phyloP scores from a whole-genome alignment of 176 grass and related monocot species.

The Thinopyrum elongatum region DNA sequence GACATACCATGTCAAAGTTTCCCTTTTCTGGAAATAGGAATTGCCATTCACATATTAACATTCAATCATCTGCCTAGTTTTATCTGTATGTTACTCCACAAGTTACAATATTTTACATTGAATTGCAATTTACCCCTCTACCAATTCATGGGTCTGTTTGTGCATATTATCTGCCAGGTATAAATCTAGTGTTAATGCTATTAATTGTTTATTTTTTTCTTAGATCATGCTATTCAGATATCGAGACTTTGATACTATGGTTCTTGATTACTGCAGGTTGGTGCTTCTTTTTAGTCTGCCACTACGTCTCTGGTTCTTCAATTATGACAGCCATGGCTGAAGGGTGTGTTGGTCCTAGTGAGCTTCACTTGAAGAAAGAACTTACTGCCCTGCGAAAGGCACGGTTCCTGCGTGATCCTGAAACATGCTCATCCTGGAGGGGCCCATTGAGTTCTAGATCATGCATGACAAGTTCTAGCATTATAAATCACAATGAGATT shows the following conservation, averaged over 20 bases:
- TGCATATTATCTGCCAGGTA: slow-evolving; percentile 5
- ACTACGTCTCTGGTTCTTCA: slow-evolving; percentile 10
- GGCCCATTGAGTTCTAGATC: slow-evolving; percentile 78
- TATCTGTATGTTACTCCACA: neutral
- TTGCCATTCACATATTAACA: slow-evolving; percentile 4
- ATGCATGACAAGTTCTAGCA: slow-evolving; percentile 45
- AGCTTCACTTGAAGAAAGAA: slow-evolving; percentile 96
- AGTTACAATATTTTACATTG: neutral
- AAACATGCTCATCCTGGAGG: slow-evolving; percentile 88
- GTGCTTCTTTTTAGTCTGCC: slow-evolving; percentile 26
- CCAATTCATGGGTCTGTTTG: slow-evolving; percentile 6
- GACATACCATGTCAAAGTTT: neutral
- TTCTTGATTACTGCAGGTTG: slow-evolving; percentile 29
- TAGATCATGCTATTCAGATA: neutral
- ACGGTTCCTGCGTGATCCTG: slow-evolving; percentile 80
- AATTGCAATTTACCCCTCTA: neutral
- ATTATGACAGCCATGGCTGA: slow-evolving; percentile 52
- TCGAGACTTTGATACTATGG: slow-evolving; percentile 9
- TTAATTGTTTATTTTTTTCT: neutral
- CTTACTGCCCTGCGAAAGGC: slow-evolving; percentile 76
- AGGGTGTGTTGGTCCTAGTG: slow-evolving; percentile 62
- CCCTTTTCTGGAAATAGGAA: neutral
- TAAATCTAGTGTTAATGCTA: neutral
- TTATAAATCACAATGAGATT: slow-evolving; percentile 38
- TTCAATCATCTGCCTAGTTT: neutral